Conservation (phyloP, 805 yeast species). For the Kazachstania africana region DNA sequence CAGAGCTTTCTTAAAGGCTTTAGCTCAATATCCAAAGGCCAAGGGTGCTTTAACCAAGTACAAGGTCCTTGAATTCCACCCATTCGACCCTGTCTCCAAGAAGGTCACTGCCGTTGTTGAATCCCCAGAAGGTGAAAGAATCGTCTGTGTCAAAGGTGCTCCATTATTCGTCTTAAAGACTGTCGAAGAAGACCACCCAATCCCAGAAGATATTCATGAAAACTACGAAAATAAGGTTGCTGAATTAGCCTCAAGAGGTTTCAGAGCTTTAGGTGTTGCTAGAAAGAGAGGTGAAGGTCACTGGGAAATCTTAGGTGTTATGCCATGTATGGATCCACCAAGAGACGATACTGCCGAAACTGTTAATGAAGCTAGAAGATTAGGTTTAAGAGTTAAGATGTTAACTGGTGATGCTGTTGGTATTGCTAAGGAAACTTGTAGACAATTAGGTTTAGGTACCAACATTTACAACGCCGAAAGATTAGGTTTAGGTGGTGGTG, state of each 20-base stretch:
- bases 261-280: slow-evolving; percentile 97
- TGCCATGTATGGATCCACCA: slow-evolving; percentile 99
- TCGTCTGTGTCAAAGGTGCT: slow-evolving; percentile 95
- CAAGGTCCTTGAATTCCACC: slow-evolving; percentile 91
- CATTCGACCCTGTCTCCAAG: slow-evolving; percentile 96
- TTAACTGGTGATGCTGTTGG: slow-evolving; percentile 99
- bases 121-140: slow-evolving; percentile 91
- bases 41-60: slow-evolving; percentile 85
- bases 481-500: slow-evolving; percentile 86
- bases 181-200: slow-evolving; percentile 93
- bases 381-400: slow-evolving; percentile 95
- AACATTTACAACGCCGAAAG: slow-evolving; percentile 95
- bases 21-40: slow-evolving; percentile 81
- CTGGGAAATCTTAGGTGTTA: slow-evolving; percentile 96
- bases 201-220: slow-evolving; percentile 86
- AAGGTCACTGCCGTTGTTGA: slow-evolving; percentile 91
- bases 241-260: slow-evolving; percentile 96
- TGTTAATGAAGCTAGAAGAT: slow-evolving; percentile 77
- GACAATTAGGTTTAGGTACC: slow-evolving; percentile 93
- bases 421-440: slow-evolving; percentile 96
- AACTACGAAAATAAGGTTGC: slow-evolving; percentile 95
- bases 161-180: slow-evolving; percentile 94
- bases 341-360: slow-evolving; percentile 96
- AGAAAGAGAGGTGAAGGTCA: slow-evolving; percentile 97
- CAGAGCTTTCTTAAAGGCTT: slow-evolving; percentile 89